Evolutionary conservation across 768 basidiomycete genomes (phyloP), one percentile per base, ranked within the genome.

Genomic region (Lactifluus echinatus): DNA sequence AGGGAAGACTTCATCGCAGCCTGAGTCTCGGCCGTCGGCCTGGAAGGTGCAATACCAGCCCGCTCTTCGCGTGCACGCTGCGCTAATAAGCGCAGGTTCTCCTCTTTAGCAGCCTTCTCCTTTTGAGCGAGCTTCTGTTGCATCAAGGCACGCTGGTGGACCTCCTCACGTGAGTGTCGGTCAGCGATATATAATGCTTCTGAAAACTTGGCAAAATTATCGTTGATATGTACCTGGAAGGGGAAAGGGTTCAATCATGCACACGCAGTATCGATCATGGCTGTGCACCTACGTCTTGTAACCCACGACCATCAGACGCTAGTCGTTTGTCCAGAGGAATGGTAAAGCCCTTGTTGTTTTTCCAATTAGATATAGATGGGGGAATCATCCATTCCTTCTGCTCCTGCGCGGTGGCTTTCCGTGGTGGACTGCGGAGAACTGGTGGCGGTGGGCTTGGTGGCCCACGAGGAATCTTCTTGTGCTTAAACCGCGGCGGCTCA

Each of bases 371-470:
- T 59, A 99, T 97, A 70, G 95, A 98, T 17, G 96, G 96, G 17
- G 96, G 96, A 56, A 99, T 97, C 93, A 97, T 96, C 96, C 96
- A 98, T 67, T 98, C 96, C 74, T 98, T 99, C 74, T 97, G 95
- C 68, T 99, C 96, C 54, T 92, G 89, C 8, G 90, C 89, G 0
- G 95, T 95, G 3, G 93, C 94, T 67, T 96, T 94, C 53, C 96
- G 79, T 6, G 96, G 96, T 11, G 96, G 96, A 75, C 89, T 93
- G 37, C 94, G 84, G 36, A 99, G 74, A 2, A 98, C 91, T 17
- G 96, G 96, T 2, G 94, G 93, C 2, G 96, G 96, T 0, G 96
- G 95, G 66, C 91, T 94, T 2, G 92, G 93, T 12, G 94, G 94
- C 4, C 94, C 96, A 66, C 93, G 77, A 10, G 96, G 96, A 60